Evolutionary conservation across 1,284 basidiomycete species (phyloP).

Genomic region (Thelephora terrestris): DNA sequence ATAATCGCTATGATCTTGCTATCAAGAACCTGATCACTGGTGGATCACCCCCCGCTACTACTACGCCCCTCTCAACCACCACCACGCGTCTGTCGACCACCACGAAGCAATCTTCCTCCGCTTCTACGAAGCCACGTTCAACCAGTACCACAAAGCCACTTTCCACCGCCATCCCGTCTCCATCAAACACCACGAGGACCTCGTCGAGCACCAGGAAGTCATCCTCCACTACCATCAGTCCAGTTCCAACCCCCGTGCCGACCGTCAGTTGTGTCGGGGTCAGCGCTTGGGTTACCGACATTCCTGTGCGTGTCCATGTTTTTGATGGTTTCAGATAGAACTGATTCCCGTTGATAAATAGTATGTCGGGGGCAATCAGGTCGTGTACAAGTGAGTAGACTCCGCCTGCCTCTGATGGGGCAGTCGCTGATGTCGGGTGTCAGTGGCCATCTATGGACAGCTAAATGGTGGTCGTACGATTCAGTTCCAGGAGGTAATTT

Average conservation of each 20-base stretch:
- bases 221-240: conserved; percentile 16
- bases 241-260: conserved; percentile 6
- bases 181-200: conserved; percentile 11
- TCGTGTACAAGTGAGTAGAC: conserved; percentile 26
- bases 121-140: conserved; percentile 16
- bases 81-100: conserved; percentile 16
- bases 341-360: conserved; percentile 11
- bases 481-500: conserved; percentile 34
- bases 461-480: conserved; percentile 45
- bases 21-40: conserved; percentile 40
- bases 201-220: conserved; percentile 19
- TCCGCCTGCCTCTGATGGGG: too few relatives aligned
- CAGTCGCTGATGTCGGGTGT: neutral
- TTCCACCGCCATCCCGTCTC: neutral
- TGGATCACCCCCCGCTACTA: conserved; percentile 17
- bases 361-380: conserved; percentile 38
- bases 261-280: conserved; percentile 36
- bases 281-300: conserved; percentile 31
- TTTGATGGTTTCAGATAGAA: neutral
- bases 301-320: conserved; percentile 29
- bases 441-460: conserved; percentile 43
- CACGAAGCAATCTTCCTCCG: conserved; percentile 12
- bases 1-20: conserved; percentile 38
- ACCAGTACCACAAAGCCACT: conserved; percentile 8
- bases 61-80: conserved; percentile 14